Percentiles rank a stretch among this genome's conserved stretches.
Conservation (phyloP, 352 stramenopile species). For the Phytophthora sansomeana region DNA sequence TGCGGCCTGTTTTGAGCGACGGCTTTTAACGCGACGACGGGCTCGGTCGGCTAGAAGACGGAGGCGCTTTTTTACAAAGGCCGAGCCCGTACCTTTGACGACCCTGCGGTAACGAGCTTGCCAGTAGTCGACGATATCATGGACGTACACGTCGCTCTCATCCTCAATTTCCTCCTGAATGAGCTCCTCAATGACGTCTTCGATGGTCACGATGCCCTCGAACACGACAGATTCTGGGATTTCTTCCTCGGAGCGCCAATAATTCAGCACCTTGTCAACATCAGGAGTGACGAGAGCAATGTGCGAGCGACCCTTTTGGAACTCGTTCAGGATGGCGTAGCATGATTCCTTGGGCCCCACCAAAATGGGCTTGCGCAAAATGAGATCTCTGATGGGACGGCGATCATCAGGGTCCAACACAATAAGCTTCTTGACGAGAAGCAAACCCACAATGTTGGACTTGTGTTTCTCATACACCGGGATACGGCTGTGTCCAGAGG, state of each 20-base stretch:
- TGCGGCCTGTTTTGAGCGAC: constrained; percentile 38
- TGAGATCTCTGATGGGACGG: constrained; percentile 67
- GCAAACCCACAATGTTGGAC: constrained; percentile 82
- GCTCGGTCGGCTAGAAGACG: constrained; percentile 47
- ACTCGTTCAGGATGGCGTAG: constrained; percentile 92
- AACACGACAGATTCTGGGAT: constrained; percentile 67
- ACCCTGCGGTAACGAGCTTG: constrained; percentile 37
- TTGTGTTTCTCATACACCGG: constrained; percentile 88
- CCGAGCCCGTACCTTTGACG: constrained; percentile 40
- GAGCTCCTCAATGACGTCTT: constrained; percentile 94
- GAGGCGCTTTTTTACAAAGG: constrained; percentile 54
- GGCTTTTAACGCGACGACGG: constrained; percentile 48
- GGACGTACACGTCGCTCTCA: constrained; percentile 85
- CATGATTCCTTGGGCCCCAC: constrained; percentile 84
- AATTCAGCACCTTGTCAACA: constrained; percentile 55
- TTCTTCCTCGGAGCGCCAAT: constrained; percentile 56
- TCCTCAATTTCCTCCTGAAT: constrained; percentile 94
- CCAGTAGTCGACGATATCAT: constrained; percentile 75
- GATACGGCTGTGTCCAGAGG: constrained; percentile 89
- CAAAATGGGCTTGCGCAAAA: constrained; percentile 82
- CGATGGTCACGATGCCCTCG: constrained; percentile 92
- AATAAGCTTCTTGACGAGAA: constrained; percentile 92
- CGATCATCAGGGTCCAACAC: constrained; percentile 87
- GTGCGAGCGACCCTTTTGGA: constrained; percentile 89
- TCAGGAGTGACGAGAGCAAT: constrained; percentile 84